A percentile compares a stretch with the other conserved stretches of the same genome.
Evolutionary conservation across 1,139 yeast species (phyloP).

Genomic region (Candida mesenterica): DNA sequence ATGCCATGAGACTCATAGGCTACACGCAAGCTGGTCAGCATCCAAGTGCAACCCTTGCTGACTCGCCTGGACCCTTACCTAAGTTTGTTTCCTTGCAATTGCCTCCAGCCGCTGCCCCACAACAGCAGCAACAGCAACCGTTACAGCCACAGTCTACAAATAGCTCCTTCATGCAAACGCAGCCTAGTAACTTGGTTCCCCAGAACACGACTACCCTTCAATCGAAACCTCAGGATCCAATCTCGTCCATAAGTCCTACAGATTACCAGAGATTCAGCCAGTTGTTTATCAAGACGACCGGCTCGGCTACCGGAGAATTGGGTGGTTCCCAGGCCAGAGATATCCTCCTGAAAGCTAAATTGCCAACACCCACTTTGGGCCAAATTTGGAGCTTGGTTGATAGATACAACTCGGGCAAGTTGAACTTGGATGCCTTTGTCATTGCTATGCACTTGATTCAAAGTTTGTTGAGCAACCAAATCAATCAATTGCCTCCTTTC

Average conservation of each 20-base stretch:
- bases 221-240: constrained; percentile 34
- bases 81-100: constrained; percentile 42
- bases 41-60: constrained; percentile 49
- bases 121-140: constrained; percentile 12
- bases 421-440: constrained; percentile 72
- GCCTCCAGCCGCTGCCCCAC: constrained; percentile 14
- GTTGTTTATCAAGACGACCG: constrained; percentile 74
- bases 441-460: constrained; percentile 96
- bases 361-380: constrained; percentile 73
- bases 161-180: constrained; percentile 47
- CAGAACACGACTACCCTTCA: constrained; percentile 34
- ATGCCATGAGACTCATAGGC: constrained; percentile 87
- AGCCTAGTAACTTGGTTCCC: constrained; percentile 41
- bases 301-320: constrained; percentile 45
- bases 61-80: constrained; percentile 58
- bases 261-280: constrained; percentile 73
- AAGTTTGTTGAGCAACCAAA: constrained; percentile 65
- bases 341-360: constrained; percentile 83
- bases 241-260: constrained; percentile 61
- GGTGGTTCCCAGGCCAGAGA: constrained; percentile 78
- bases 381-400: constrained; percentile 91
- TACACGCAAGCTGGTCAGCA: constrained; percentile 77
- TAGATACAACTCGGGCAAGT: constrained; percentile 65
- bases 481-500: constrained; percentile 65
- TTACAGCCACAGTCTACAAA: constrained; percentile 38